Conservation (phyloP, 1,139 yeast genomes). For the Geotrichum restrictum region DNA sequence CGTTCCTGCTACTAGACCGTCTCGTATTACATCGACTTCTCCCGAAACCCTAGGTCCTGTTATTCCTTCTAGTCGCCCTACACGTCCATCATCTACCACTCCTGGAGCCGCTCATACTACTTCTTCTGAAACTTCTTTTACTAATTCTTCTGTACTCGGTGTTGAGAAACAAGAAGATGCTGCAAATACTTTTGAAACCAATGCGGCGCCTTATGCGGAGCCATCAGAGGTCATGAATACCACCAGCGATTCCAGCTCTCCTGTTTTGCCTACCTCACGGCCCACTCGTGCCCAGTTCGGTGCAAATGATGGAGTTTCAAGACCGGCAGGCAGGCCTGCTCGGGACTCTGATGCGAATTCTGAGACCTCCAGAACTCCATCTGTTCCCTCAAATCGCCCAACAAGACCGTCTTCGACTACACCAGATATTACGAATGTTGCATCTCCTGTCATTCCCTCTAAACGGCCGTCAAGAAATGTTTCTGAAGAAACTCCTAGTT, state of each 20-base stretch:
- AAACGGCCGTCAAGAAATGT: not conserved
- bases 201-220: not conserved
- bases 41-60: not conserved
- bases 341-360: not conserved
- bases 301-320: too few relatives aligned
- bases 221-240: not conserved
- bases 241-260: not conserved
- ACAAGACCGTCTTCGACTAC: not conserved
- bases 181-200: too few relatives aligned
- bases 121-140: not conserved
- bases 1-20: constrained; percentile 8
- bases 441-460: constrained; percentile 6
- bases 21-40: too few relatives aligned
- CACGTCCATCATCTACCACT: not conserved
- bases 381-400: not conserved
- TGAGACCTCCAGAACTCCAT: not conserved
- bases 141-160: too few relatives aligned
- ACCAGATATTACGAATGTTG: not conserved
- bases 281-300: not conserved
- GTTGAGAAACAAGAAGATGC: too few relatives aligned
- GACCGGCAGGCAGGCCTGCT: too few relatives aligned
- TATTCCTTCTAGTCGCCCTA: constrained; percentile 14
- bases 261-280: not conserved
- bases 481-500: too few relatives aligned
- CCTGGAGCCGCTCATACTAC: not conserved